phyloP scores from a whole-genome alignment of 331 rosid genomes.

The Rosa hybrid region DNA sequence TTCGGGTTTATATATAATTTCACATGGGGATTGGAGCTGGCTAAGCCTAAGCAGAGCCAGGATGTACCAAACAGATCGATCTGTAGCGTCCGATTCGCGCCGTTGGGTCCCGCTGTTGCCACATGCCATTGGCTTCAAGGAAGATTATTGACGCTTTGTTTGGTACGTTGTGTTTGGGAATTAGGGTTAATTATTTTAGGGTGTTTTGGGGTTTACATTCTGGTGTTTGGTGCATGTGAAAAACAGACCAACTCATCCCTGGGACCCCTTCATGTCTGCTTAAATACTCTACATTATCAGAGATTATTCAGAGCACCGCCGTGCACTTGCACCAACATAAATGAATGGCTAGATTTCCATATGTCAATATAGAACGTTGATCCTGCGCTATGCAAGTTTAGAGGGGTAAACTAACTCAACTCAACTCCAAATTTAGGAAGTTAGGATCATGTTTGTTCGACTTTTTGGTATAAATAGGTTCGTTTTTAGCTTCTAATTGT shows the following conservation, averaged over 20 bases:
- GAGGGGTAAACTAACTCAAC: too few relatives aligned
- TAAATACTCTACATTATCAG: background rate
- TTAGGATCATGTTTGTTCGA: too few relatives aligned
- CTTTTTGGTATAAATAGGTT: too few relatives aligned
- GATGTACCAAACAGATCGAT: background rate
- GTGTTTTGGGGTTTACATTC: background rate
- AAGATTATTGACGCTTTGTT: background rate
- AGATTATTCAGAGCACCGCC: too few relatives aligned
- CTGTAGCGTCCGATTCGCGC: background rate
- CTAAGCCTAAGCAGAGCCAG: background rate
- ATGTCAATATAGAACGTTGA: background rate
- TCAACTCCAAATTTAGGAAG: too few relatives aligned
- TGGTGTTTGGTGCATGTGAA: conserved; percentile 9
- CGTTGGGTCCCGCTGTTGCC: background rate
- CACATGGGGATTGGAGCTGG: background rate
- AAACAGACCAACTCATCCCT: conserved; percentile 8
- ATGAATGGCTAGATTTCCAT: too few relatives aligned
- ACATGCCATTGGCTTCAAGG: background rate
- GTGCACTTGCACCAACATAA: too few relatives aligned
- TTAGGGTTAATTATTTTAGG: background rate
- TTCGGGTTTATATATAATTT: background rate
- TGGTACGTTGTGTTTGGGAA: background rate
- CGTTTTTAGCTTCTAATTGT: too few relatives aligned
- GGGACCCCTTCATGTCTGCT: background rate
- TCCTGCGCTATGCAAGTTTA: too few relatives aligned